Evolutionary conservation across 306 rosid genomes (phyloP).

Genomic region (Lathyrus tuberosus): DNA sequence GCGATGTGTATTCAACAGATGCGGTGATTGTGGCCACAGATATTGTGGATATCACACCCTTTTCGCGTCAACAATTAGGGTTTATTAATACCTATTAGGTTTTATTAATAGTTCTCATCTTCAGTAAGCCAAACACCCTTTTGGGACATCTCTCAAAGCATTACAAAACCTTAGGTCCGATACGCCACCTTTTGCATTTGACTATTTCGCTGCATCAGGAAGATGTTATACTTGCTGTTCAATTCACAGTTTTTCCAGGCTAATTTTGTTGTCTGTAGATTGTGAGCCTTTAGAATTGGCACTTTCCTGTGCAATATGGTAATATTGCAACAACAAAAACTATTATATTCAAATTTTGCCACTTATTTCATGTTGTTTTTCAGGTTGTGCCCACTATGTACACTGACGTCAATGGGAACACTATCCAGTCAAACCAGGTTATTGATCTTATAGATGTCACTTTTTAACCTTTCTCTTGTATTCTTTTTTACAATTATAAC

Average conservation of each 20-base stretch:
- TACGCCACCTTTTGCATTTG: background rate
- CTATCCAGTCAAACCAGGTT: conserved; percentile 98
- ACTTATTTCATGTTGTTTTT: conserved; percentile 33
- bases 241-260: conserved; percentile 1
- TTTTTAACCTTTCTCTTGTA: conserved; percentile 15
- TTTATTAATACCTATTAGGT: background rate
- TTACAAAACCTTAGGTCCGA: background rate
- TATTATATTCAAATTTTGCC: conserved; percentile 6
- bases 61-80: too few relatives aligned
- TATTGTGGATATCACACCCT: too few relatives aligned
- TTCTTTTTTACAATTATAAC: conserved; percentile 9
- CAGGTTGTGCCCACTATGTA: conserved; percentile 97
- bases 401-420: conserved; percentile 77
- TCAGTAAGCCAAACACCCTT: background rate
- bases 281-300: conserved; percentile 8
- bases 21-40: too few relatives aligned
- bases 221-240: background rate
- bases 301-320: conserved; percentile 2
- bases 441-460: conserved; percentile 21
- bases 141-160: background rate
- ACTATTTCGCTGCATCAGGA: background rate
- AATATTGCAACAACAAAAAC: background rate
- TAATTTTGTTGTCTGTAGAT: background rate
- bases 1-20: too few relatives aligned
- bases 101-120: background rate